Percentiles rank a stretch among this genome's conserved stretches.
These are phyloP conservation scores for Penicillium pulvis DNA, from an alignment of 495 filamentous ascomycete species.

Conservation along the genomic window DNA sequence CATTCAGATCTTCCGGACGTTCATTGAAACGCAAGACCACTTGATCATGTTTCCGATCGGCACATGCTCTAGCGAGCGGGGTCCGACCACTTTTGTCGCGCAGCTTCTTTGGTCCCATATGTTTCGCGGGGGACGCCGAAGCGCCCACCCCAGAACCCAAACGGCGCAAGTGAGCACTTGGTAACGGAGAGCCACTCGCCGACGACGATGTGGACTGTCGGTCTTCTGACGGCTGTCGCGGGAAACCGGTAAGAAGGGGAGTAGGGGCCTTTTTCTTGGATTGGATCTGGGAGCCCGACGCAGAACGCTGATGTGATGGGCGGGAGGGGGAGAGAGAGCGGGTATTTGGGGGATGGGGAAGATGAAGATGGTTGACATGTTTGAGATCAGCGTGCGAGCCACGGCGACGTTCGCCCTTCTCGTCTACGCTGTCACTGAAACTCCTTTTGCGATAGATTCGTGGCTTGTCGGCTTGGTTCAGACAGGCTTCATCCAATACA, in stretches of 20 bases:
- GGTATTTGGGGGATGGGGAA: constrained; percentile 36
- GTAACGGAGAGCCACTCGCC: constrained; percentile 68
- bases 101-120: constrained; percentile 74
- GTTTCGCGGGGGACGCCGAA: constrained; percentile 65
- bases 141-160: constrained; percentile 59
- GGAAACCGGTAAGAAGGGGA: constrained; percentile 50
- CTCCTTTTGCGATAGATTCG: constrained; percentile 42
- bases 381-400: constrained; percentile 21
- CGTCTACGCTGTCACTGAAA: constrained; percentile 45
- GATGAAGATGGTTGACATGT: constrained; percentile 2
- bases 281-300: constrained; percentile 58
- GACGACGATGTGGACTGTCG: constrained; percentile 75
- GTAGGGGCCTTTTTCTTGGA: constrained; percentile 48
- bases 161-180: constrained; percentile 66
- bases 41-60: constrained; percentile 70
- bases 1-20: constrained; percentile 81
- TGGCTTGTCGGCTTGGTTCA: constrained; percentile 23
- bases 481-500: constrained; percentile 19
- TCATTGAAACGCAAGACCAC: constrained; percentile 70
- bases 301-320: constrained; percentile 59
- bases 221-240: constrained; percentile 59
- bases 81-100: constrained; percentile 86
- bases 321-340: constrained; percentile 66
- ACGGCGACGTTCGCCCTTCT: constrained; percentile 32
- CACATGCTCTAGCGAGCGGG: constrained; percentile 78